Evolutionary conservation across 306 rosid species (phyloP).

Genomic region (Inga leiocalycina): DNA sequence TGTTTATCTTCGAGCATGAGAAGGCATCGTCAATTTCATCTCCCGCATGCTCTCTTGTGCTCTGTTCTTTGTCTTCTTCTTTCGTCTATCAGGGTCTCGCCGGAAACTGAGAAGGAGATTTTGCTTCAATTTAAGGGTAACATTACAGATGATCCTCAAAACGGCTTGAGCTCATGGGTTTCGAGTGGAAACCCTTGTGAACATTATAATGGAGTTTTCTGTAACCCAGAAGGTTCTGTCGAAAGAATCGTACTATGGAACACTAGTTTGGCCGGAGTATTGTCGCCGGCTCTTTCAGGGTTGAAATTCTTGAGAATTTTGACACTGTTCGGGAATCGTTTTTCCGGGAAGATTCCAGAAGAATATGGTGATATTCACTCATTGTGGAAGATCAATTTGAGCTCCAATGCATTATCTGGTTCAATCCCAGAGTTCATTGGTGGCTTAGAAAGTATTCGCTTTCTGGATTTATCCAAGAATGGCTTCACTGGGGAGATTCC

Average conservation of each 20-base stretch:
- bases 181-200: constrained; percentile 69
- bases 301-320: constrained; percentile 77
- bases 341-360: constrained; percentile 72
- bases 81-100: constrained; percentile 43
- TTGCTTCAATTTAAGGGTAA: constrained; percentile 86
- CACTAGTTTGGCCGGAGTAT: constrained; percentile 75
- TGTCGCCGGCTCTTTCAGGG: constrained; percentile 73
- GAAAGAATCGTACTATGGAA: constrained; percentile 89
- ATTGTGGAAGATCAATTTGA: constrained; percentile 91
- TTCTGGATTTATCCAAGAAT: constrained; percentile 90
- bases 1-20: constrained; percentile 76
- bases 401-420: constrained; percentile 85
- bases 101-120: constrained; percentile 74
- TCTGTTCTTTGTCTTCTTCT: constrained; percentile 49
- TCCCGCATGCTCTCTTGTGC: constrained; percentile 76
- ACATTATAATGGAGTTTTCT: constrained; percentile 63
- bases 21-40: constrained; percentile 55
- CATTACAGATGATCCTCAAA: constrained; percentile 71
- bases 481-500: constrained; percentile 82
- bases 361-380: constrained; percentile 65
- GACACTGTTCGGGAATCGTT: constrained; percentile 82
- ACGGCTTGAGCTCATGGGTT: constrained; percentile 68
- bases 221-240: constrained; percentile 75
- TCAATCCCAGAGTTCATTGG: constrained; percentile 87
- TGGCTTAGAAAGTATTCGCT: constrained; percentile 73